Conservation (phyloP, 768 basidiomycete genomes). For the Serendipita vermifera region DNA sequence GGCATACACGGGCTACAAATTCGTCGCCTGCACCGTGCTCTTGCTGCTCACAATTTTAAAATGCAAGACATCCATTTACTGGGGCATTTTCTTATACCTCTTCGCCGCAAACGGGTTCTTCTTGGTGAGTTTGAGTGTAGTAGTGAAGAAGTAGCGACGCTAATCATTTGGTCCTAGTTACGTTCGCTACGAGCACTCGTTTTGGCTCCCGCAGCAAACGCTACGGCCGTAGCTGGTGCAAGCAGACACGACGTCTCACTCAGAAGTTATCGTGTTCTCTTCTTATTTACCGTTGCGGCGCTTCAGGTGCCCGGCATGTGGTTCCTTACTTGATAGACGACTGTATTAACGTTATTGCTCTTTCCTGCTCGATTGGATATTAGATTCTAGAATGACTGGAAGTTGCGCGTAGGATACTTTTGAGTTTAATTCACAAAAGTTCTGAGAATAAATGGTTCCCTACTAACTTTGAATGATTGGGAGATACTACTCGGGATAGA, state of each 20-base stretch:
- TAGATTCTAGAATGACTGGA: no score
- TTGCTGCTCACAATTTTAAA: slow-evolving; percentile 18
- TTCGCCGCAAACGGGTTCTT: slow-evolving; percentile 90
- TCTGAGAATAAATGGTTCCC: no score
- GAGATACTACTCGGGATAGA: no score
- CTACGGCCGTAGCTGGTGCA: background rate
- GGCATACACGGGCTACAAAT: slow-evolving; percentile 95
- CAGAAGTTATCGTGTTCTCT: slow-evolving; percentile 5
- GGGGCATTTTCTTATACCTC: slow-evolving; percentile 64
- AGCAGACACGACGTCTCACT: background rate
- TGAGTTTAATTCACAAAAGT: no score
- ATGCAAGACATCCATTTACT: slow-evolving; percentile 49
- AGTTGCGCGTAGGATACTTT: no score
- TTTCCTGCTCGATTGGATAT: no score
- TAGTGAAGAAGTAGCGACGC: no score
- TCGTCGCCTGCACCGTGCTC: slow-evolving; percentile 60
- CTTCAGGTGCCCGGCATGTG: slow-evolving; percentile 4
- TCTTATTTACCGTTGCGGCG: slow-evolving; percentile 4
- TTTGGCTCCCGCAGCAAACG: background rate
- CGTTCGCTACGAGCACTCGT: background rate
- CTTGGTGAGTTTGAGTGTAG: slow-evolving; percentile 70
- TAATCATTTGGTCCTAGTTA: slow-evolving; percentile 1
- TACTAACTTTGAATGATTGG: no score
- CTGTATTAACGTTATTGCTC: no score
- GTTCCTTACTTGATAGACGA: background rate